Percentiles rank a stretch among this genome's conserved stretches.
Evolutionary conservation across 176 grass and related monocot genomes (phyloP).

Genomic region (Rhipidocladum racemiflorum): DNA sequence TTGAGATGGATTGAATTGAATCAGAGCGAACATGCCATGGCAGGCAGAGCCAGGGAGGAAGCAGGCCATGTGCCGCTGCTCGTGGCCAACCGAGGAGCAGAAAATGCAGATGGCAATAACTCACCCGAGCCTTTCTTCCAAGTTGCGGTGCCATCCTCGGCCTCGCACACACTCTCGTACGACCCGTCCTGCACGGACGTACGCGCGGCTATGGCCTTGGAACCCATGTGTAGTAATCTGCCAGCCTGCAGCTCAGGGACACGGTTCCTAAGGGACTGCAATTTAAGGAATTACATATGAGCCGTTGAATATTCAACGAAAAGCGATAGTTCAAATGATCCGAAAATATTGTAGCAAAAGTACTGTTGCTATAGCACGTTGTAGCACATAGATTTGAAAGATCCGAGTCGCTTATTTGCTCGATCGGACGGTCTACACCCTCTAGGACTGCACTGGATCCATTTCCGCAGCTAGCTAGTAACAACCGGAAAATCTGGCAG

Average conservation of each 20-base stretch:
- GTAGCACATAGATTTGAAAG: too few species aligned
- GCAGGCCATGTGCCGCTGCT: conserved; percentile 20
- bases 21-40: background rate
- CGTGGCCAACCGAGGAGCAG: background rate
- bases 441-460: too few species aligned
- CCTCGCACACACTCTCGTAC: conserved; percentile 22
- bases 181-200: conserved; percentile 36
- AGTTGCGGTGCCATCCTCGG: background rate
- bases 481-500: background rate
- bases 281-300: too few species aligned
- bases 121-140: background rate
- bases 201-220: background rate
- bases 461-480: too few species aligned
- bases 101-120: background rate
- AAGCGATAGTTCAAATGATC: too few species aligned
- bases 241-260: conserved; percentile 19
- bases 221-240: background rate
- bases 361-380: too few species aligned
- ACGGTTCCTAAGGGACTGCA: too few species aligned
- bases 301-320: too few species aligned
- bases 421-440: too few species aligned
- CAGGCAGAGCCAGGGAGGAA: background rate
- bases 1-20: background rate
- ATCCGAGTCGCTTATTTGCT: too few species aligned
- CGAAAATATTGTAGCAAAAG: too few species aligned